Evolutionary conservation across 2,329 filamentous ascomycete species (phyloP), one percentile per base, ranked within the genome.

Genomic region (Microdochium trichocladiopsis): DNA sequence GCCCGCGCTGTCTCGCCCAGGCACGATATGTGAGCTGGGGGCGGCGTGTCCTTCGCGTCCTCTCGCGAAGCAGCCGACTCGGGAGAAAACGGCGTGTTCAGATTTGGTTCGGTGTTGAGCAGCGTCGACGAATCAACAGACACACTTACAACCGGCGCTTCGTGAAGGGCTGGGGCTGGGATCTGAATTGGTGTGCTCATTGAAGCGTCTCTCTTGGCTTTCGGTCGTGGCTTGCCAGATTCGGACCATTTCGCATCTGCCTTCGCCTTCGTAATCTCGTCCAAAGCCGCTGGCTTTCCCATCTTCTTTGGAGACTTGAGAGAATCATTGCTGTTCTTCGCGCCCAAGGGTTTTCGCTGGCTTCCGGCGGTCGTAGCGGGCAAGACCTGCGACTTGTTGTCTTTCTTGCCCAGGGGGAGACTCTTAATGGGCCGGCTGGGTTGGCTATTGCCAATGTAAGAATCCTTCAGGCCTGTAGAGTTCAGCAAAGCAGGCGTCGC

Each of bases 281-380:
- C 71, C 3, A 57, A 51, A 10, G 57, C 51, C 2, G 58, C 33
- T 10, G 63, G 54, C 51, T 72, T 76, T 2, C 65, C 48, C 2
- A 56, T 57, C 62, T 85, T 85, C 60, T 74, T 80, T 0, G 82
- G 82, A 2, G 83, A 84, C 25, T 72, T 70, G 45, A 86, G 61
- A 57, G 80, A 76, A 52, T 82, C 74, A 59, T 85, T 85, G 16
- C 79, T 77, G 66, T 72, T 86, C 67, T 86, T 86, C 47, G 72
- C 70, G 8, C 74, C 69, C 11, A 84, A 67, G 1, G 80, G 76
- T 53, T 73, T 78, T 49, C 80, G 74, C 33, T 64, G 57, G 22
- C 63, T 61, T 11, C 62, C 59, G 6, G 57, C 53, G 1, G 60
- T 54, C n/a, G 62, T 60, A 23, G 56, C 52, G 41, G 37, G 47